Percentiles rank a stretch among this genome's conserved stretches.
phyloP scores from a whole-genome alignment of 108 stramenopile species.

The Bacterosira constricta region DNA sequence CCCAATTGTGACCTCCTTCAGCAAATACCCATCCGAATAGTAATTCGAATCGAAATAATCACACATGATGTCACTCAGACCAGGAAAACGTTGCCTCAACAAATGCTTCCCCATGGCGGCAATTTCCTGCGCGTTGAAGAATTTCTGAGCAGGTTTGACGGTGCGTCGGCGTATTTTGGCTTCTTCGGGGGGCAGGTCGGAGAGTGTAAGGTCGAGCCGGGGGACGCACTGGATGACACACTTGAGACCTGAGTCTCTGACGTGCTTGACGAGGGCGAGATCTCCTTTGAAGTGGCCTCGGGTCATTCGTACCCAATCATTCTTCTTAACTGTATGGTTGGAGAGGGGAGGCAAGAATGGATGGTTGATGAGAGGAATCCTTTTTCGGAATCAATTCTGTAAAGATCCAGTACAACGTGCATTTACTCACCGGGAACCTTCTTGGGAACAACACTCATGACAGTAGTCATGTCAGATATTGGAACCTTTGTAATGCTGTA shows the following conservation, averaged over 20 bases:
- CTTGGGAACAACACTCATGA: slow-evolving; percentile 88
- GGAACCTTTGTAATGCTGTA: slow-evolving; percentile 89
- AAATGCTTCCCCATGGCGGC: slow-evolving; percentile 70
- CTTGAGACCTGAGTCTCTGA: slow-evolving; percentile 90
- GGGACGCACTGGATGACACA: slow-evolving; percentile 94
- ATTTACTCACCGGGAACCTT: slow-evolving; percentile 90
- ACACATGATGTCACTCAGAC: slow-evolving; percentile 71
- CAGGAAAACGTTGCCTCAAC: slow-evolving; percentile 74
- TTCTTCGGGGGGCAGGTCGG: slow-evolving; percentile 80
- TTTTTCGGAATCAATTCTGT: no score
- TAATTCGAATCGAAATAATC: slow-evolving; percentile 91
- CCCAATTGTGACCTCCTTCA: slow-evolving; percentile 94
- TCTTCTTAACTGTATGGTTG: slow-evolving; percentile 76
- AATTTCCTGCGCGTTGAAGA: slow-evolving; percentile 90
- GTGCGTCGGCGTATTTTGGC: slow-evolving; percentile 78
- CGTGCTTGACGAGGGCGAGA: slow-evolving; percentile 90
- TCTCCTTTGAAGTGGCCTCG: slow-evolving; percentile 96
- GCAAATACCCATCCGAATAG: slow-evolving; percentile 92
- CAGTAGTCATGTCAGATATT: slow-evolving; percentile 95
- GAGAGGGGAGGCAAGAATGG: not conserved
- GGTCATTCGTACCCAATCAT: slow-evolving; percentile 95
- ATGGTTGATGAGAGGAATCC: no score
- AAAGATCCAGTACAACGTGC: not conserved
- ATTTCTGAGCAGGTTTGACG: slow-evolving; percentile 90
- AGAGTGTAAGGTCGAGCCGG: slow-evolving; percentile 84